Percentiles rank a stretch among this genome's conserved stretches.
phyloP scores from a whole-genome alignment of 176 grass and related monocot species.

The Aegilops umbellulata region DNA sequence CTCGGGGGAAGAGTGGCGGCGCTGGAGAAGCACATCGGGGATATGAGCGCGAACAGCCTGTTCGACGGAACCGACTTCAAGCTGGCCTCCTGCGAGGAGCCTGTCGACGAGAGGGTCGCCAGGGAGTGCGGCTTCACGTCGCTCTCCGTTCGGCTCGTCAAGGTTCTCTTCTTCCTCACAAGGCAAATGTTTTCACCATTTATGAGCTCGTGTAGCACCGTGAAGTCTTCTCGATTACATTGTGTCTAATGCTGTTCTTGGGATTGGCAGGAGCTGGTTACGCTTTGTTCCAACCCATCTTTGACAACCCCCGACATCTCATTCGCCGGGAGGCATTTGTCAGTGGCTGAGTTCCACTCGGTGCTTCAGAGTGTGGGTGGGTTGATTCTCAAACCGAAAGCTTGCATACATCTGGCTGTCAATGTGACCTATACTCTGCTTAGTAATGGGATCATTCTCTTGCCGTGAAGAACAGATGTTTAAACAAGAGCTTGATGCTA shows the following conservation, averaged over 20 bases:
- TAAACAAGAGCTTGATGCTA: not conserved
- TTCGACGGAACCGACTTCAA: constrained; percentile 91
- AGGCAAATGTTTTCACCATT: not conserved
- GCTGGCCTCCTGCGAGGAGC: constrained; percentile 69
- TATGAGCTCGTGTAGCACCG: not conserved
- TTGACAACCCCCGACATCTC: constrained; percentile 46
- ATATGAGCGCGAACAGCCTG: constrained; percentile 56
- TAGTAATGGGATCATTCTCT: not conserved
- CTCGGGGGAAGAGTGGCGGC: constrained; percentile 76
- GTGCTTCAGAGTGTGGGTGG: constrained; percentile 64
- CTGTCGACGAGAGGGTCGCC: constrained; percentile 52
- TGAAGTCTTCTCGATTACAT: not conserved
- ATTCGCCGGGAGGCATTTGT: constrained; percentile 63
- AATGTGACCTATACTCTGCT: not conserved
- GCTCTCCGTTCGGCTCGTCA: constrained; percentile 76
- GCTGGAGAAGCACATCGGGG: constrained; percentile 76
- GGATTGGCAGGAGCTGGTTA: constrained; percentile 79
- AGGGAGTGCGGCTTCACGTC: constrained; percentile 83
- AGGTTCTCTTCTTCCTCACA: constrained; percentile 32
- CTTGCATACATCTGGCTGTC: not conserved
- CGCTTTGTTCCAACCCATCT: constrained; percentile 57
- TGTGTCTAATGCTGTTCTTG: not conserved
- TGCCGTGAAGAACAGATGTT: not conserved
- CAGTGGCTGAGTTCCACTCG: constrained; percentile 67
- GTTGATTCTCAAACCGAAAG: not conserved